A percentile compares a stretch with the other conserved stretches of the same genome.
These are phyloP conservation scores for Cardamine occulta DNA, from an alignment of 345 rosid genomes.

Conservation along the genomic window DNA sequence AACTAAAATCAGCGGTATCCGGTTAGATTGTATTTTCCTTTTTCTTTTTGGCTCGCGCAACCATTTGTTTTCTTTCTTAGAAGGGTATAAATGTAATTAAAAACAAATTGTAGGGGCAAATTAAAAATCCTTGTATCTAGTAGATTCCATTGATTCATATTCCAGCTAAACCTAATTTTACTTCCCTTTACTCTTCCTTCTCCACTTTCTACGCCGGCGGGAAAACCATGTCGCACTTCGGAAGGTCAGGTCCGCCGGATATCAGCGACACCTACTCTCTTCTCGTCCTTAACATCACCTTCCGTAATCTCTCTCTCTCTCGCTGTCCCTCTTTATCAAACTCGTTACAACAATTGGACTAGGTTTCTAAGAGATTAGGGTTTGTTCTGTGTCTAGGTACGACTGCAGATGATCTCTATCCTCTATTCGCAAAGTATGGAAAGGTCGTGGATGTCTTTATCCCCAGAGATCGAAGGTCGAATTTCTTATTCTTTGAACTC, in stretches of 20 bases:
- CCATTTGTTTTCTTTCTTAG: no score
- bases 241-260: slow-evolving; percentile 81
- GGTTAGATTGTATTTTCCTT: background rate
- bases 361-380: slow-evolving; percentile 6
- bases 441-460: slow-evolving; percentile 86
- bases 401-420: slow-evolving; percentile 82
- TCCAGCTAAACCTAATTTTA: slow-evolving; percentile 37
- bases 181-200: background rate
- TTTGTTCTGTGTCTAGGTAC: slow-evolving; percentile 55
- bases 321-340: background rate
- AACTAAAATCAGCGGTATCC: background rate
- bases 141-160: background rate
- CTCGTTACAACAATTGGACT: background rate
- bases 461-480: slow-evolving; percentile 81
- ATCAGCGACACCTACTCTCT: slow-evolving; percentile 74
- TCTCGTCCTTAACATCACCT: slow-evolving; percentile 83
- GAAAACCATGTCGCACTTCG: slow-evolving; percentile 73
- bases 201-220: slow-evolving; percentile 13
- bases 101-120: background rate
- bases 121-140: background rate
- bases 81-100: slow-evolving; percentile 20
- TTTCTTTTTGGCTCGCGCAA: no score
- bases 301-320: slow-evolving; percentile 53
- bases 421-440: slow-evolving; percentile 86
- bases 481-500: slow-evolving; percentile 12